Conservation (phyloP, 2,329 filamentous ascomycete species). For the Madurella mycetomatis region DNA sequence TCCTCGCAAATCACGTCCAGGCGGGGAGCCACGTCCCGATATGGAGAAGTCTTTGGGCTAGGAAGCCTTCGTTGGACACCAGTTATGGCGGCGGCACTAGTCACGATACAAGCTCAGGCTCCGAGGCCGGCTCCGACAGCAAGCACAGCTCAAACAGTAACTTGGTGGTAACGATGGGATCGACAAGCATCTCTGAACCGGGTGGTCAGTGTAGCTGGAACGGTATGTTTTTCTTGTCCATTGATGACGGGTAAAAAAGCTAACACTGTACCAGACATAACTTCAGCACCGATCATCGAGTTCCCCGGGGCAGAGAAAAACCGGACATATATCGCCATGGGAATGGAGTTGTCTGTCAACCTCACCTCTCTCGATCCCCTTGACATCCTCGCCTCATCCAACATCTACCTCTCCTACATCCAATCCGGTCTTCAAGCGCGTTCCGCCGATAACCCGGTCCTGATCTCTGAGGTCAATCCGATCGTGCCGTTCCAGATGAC, state of each 20-base stretch:
- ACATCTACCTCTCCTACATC: slow-evolving; percentile 15
- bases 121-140: background rate
- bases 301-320: slow-evolving; percentile 14
- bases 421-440: slow-evolving; percentile 9
- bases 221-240: slow-evolving; percentile 8
- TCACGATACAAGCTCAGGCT: background rate
- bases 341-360: slow-evolving; percentile 14
- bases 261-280: slow-evolving; percentile 12
- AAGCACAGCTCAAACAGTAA: slow-evolving; percentile 2
- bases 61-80: background rate
- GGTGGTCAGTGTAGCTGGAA: slow-evolving; percentile 14
- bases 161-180: slow-evolving; percentile 15
- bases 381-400: slow-evolving; percentile 10
- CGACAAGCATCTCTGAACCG: slow-evolving; percentile 9
- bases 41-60: slow-evolving; percentile 1
- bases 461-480: slow-evolving; percentile 19
- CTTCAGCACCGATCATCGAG: slow-evolving; percentile 15
- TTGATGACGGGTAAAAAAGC: background rate
- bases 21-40: background rate
- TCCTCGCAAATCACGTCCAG: slow-evolving; percentile 3
- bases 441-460: slow-evolving; percentile 1
- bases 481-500: slow-evolving; percentile 19
- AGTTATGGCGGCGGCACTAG: background rate
- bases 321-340: slow-evolving; percentile 20
- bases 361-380: slow-evolving; percentile 16